These are phyloP conservation scores for Antitrichia curtipendula DNA, from an alignment of 225 moss, liverwort and hornwort genomes.

Conservation along the genomic window DNA sequence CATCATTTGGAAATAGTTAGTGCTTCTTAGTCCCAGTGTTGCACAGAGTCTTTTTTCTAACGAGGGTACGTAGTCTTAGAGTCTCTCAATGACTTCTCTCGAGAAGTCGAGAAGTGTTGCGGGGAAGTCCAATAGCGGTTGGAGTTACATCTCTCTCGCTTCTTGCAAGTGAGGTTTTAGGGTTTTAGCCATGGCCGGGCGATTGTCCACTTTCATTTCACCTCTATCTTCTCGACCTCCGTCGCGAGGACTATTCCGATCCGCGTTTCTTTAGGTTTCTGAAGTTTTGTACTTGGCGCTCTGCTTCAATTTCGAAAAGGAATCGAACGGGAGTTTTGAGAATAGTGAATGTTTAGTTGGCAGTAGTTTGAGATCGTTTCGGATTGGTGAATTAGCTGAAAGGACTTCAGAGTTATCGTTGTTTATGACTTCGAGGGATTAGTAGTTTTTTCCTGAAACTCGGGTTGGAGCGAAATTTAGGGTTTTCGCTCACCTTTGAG, in stretches of 20 bases:
- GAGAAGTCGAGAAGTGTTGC: not conserved
- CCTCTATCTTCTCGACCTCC: not conserved
- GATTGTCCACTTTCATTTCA: not conserved
- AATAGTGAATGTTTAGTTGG: not conserved
- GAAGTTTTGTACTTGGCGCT: not conserved
- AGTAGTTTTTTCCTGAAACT: not conserved
- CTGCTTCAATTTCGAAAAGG: not conserved
- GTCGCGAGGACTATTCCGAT: not conserved
- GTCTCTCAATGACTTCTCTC: not conserved
- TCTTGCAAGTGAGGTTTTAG: not conserved
- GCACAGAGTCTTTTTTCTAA: no score
- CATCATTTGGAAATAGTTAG: not conserved
- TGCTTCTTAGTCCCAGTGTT: not conserved
- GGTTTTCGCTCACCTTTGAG: not conserved
- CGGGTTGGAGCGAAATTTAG: not conserved
- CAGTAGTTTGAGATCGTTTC: not conserved
- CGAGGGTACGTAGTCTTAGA: not conserved
- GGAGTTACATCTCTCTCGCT: not conserved
- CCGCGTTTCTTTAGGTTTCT: not conserved
- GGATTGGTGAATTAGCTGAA: not conserved
- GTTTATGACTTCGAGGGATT: not conserved
- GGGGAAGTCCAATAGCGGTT: not conserved
- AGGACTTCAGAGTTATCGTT: no score
- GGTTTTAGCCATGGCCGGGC: not conserved
- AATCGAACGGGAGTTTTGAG: not conserved